These are phyloP conservation scores for Talaromyces rugulosus DNA, from an alignment of 2,329 filamentous ascomycete genomes.

Conservation along the genomic window DNA sequence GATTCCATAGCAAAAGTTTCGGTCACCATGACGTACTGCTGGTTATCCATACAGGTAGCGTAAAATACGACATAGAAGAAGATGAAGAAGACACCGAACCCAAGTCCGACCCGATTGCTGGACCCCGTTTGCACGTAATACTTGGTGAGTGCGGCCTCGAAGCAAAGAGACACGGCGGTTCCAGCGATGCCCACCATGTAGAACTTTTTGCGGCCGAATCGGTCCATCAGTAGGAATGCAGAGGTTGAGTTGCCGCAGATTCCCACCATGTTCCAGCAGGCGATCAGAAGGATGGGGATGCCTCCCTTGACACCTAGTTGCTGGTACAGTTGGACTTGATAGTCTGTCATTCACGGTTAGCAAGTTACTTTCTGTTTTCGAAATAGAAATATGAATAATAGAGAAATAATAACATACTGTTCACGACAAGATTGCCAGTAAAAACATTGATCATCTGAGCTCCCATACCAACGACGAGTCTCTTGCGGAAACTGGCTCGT, in stretches of 20 bases:
- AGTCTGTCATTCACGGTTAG: background rate
- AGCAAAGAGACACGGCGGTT: background rate
- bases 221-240: slow-evolving; percentile 28
- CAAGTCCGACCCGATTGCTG: background rate
- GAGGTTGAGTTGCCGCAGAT: background rate
- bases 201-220: slow-evolving; percentile 36
- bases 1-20: background rate
- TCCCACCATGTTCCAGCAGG: background rate
- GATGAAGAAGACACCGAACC: background rate
- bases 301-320: background rate
- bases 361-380: background rate
- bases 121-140: background rate
- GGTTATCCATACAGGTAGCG: background rate
- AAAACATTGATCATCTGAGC: background rate
- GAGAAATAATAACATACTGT: background rate
- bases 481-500: background rate
- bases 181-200: slow-evolving; percentile 11
- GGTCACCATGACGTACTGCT: background rate
- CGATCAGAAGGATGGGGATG: background rate
- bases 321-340: background rate
- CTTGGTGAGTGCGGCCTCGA: background rate
- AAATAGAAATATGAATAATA: background rate
- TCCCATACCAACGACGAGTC: background rate
- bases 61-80: background rate
- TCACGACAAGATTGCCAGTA: background rate